Evolutionary conservation across 768 basidiomycete genomes (phyloP).

Genomic region (Suillus decipiens): DNA sequence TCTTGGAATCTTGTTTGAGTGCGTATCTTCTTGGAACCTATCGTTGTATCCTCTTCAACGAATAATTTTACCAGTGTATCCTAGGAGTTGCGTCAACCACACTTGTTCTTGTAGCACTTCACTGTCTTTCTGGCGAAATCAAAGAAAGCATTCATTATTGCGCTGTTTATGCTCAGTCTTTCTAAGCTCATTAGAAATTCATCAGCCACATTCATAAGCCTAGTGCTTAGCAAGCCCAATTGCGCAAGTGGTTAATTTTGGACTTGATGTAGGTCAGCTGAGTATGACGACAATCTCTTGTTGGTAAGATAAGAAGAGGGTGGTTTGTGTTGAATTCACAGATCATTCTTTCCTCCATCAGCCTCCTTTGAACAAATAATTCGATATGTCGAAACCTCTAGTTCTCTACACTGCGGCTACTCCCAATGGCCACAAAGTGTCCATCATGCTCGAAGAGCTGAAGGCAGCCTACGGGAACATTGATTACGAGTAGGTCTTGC

Average conservation of each 20-base stretch:
- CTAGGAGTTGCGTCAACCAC: background rate
- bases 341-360: background rate
- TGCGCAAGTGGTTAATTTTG: background rate
- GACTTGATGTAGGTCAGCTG: background rate
- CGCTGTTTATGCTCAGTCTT: background rate
- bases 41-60: background rate
- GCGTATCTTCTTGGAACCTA: background rate
- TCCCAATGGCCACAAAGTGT: slow-evolving; percentile 56
- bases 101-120: background rate
- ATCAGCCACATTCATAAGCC: background rate
- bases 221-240: background rate
- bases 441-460: slow-evolving; percentile 65
- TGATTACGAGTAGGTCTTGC: slow-evolving; percentile 49
- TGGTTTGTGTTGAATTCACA: too few species aligned
- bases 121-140: background rate
- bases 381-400: slow-evolving; percentile 27
- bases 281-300: background rate
- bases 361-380: background rate
- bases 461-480: slow-evolving; percentile 50
- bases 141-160: background rate
- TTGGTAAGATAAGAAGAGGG: background rate
- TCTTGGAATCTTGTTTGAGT: background rate
- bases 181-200: background rate
- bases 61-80: background rate
- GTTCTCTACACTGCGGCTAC: slow-evolving; percentile 45